Percentiles rank a stretch among this genome's conserved stretches.
Evolutionary conservation across 805 yeast genomes (phyloP).

Genomic region (Kuraishia piskuri): DNA sequence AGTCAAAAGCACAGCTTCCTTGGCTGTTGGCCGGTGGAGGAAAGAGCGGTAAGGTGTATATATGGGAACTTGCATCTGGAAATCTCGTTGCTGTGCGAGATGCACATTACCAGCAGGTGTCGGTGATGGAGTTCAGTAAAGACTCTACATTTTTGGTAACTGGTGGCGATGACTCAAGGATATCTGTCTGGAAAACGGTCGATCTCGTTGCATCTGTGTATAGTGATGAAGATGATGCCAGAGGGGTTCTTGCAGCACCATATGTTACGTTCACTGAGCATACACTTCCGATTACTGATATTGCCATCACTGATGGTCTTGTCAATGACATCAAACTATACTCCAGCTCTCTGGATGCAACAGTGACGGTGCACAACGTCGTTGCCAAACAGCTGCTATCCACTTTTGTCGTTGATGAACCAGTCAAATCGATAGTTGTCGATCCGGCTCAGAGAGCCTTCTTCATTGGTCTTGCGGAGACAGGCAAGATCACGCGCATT

Average conservation of each 20-base stretch:
- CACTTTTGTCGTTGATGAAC: conserved; percentile 60
- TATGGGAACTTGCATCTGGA: conserved; percentile 86
- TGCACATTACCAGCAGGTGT: conserved; percentile 75
- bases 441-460: conserved; percentile 78
- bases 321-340: conserved; percentile 54
- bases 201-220: conserved; percentile 39
- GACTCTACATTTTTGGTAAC: conserved; percentile 64
- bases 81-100: conserved; percentile 61
- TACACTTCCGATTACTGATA: conserved; percentile 34
- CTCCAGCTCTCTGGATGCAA: conserved; percentile 66
- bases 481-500: conserved; percentile 50
- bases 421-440: conserved; percentile 47
- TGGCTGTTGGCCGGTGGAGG: conserved; percentile 72
- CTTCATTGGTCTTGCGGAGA: conserved; percentile 55
- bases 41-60: conserved; percentile 61
- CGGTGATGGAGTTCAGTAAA: conserved; percentile 45
- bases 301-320: conserved; percentile 35
- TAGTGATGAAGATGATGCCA: conserved; percentile 21
- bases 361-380: conserved; percentile 64
- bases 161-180: conserved; percentile 77
- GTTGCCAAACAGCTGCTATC: conserved; percentile 38
- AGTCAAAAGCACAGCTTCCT: conserved; percentile 9
- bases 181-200: conserved; percentile 60
- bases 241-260: conserved; percentile 39
- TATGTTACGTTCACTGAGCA: conserved; percentile 53